phyloP scores from a whole-genome alignment of 768 basidiomycete species.

The Lentinula aciculospora region DNA sequence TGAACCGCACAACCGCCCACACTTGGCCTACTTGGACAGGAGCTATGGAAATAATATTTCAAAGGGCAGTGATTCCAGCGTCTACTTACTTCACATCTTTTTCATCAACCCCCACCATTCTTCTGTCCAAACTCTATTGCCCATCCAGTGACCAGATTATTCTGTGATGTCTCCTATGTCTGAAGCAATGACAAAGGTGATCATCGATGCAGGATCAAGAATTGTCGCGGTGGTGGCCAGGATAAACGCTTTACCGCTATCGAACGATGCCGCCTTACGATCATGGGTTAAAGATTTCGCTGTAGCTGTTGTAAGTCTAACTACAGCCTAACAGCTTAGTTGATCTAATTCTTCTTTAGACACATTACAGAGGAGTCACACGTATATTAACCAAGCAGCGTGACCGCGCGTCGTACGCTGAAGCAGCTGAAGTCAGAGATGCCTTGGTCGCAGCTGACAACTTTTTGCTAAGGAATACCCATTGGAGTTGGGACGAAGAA shows the following conservation, averaged over 20 bases:
- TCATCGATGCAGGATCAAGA: neutral
- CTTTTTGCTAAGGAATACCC: neutral
- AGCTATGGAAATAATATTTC: too few relatives aligned
- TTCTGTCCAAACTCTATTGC: too few relatives aligned
- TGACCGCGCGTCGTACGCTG: neutral
- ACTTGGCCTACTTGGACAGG: too few relatives aligned
- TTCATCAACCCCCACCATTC: neutral
- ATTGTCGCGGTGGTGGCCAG: neutral
- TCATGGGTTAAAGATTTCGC: neutral
- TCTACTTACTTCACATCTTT: neutral
- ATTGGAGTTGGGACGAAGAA: neutral
- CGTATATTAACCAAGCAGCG: neutral
- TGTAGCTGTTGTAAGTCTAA: neutral
- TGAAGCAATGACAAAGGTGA: neutral
- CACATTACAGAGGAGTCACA: neutral
- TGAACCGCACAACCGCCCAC: too few relatives aligned
- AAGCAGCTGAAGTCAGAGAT: neutral
- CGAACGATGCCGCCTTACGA: neutral
- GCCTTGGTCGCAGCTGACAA: neutral
- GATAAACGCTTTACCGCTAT: neutral
- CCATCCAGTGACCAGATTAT: neutral
- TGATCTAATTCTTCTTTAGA: neutral
- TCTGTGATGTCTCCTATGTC: neutral
- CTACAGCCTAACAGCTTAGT: neutral
- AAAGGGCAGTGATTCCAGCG: neutral